These are phyloP conservation scores for Phylloporus scabripes DNA, from an alignment of 768 basidiomycete species.

Conservation along the genomic window DNA sequence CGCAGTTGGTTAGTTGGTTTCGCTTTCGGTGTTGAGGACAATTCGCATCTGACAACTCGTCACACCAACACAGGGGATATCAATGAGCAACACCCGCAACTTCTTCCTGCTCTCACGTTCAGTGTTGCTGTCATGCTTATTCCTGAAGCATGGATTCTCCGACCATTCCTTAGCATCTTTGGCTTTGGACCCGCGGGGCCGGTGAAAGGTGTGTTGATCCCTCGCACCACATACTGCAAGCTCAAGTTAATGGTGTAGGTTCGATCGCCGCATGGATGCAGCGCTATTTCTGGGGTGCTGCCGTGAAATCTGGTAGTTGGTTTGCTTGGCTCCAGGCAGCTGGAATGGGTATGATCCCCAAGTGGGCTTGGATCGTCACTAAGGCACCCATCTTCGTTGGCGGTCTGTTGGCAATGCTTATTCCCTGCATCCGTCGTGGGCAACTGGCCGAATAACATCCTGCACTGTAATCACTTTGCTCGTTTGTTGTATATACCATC, in stretches of 20 bases:
- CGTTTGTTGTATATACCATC: background rate
- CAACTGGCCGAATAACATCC: background rate
- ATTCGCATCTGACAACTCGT: background rate
- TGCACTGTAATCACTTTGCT: background rate
- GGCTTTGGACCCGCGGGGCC: constrained; percentile 16
- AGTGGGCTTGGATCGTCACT: constrained; percentile 2
- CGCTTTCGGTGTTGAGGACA: background rate
- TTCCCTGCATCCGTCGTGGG: too few relatives aligned
- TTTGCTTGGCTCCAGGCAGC: constrained; percentile 15
- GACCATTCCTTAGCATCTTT: constrained; percentile 8
- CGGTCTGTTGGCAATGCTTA: too few relatives aligned
- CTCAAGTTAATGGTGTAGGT: background rate
- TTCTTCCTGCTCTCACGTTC: constrained; percentile 3
- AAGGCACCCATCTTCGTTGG: too few relatives aligned
- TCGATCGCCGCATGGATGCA: constrained; percentile 14
- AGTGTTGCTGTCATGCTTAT: constrained; percentile 4
- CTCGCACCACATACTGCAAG: fast-evolving
- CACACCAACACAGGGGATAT: constrained; percentile 7
- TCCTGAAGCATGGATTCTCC: constrained; percentile 13
- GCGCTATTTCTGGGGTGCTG: constrained; percentile 1
- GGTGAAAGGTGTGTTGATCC: constrained; percentile 5
- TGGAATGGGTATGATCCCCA: constrained; percentile 6
- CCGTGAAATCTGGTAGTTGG: constrained; percentile 5
- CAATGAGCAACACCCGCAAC: constrained; percentile 7
- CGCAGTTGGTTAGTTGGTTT: constrained; percentile 3